These are phyloP conservation scores for Chalaropsis thielavioides DNA, from an alignment of 2,329 filamentous ascomycete genomes.

Conservation along the genomic window DNA sequence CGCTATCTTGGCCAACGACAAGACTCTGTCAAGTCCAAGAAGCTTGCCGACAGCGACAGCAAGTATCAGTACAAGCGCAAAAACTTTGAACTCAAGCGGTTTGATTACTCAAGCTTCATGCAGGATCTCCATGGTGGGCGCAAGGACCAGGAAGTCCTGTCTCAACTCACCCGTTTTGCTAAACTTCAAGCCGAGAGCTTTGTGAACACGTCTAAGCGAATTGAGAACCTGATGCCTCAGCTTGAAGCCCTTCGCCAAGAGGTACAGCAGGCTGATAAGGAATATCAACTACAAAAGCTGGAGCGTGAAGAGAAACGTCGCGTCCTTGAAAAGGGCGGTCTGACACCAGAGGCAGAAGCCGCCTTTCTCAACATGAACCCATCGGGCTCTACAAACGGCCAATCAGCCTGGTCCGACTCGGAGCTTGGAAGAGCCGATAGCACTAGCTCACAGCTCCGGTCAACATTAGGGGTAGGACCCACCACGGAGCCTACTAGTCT, in stretches of 20 bases:
- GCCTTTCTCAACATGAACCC: constrained; percentile 34
- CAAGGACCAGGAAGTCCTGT: constrained; percentile 93
- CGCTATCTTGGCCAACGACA: constrained; percentile 92
- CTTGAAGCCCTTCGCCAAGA: constrained; percentile 77
- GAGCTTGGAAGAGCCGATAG: constrained; percentile 62
- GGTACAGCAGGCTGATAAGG: constrained; percentile 87
- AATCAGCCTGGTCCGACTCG: constrained; percentile 43
- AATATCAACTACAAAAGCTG: constrained; percentile 88
- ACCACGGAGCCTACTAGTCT: constrained; percentile 11
- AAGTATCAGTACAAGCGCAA: constrained; percentile 91
- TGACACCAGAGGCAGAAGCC: constrained; percentile 5
- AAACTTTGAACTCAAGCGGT: constrained; percentile 92
- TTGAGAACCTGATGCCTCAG: constrained; percentile 75
- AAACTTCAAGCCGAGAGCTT: constrained; percentile 79
- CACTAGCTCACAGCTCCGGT: constrained; percentile 48
- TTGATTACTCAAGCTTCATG: constrained; percentile 98
- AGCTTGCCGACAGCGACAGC: constrained; percentile 81
- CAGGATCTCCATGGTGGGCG: constrained; percentile 97
- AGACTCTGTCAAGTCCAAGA: constrained; percentile 94
- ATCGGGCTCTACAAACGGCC: constrained; percentile 38
- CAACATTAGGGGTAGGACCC: constrained; percentile 27
- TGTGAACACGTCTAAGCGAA: constrained; percentile 67
- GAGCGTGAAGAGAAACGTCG: constrained; percentile 91
- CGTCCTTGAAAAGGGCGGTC: constrained; percentile 63
- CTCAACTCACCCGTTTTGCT: constrained; percentile 85